Evolutionary conservation across 2,329 filamentous ascomycete genomes (phyloP).

Genomic region (Aspergillus caelatus): DNA sequence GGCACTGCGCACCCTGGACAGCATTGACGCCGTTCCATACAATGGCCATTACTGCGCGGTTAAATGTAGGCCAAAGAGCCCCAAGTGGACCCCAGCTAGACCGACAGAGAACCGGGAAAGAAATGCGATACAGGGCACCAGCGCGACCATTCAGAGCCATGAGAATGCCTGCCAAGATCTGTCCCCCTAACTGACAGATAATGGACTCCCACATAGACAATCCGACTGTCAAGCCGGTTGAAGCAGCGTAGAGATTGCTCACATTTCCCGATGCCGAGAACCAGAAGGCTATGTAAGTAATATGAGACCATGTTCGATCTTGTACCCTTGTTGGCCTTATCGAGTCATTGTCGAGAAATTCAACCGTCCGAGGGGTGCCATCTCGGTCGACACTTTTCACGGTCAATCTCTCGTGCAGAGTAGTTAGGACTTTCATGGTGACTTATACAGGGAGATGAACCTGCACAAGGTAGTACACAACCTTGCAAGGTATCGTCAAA

Average conservation of each 20-base stretch:
- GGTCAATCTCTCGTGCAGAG: conserved; percentile 18
- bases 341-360: conserved; percentile 44
- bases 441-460: not conserved
- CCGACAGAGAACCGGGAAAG: conserved; percentile 47
- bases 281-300: conserved; percentile 49
- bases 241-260: conserved; percentile 44
- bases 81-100: conserved; percentile 50
- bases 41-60: conserved; percentile 48
- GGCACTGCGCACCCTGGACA: conserved; percentile 41
- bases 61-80: conserved; percentile 46
- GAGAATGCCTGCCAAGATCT: conserved; percentile 34
- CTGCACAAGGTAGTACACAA: not conserved
- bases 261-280: conserved; percentile 44
- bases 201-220: conserved; percentile 56
- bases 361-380: conserved; percentile 16
- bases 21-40: conserved; percentile 51
- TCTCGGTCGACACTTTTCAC: conserved; percentile 24
- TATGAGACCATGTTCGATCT: conserved; percentile 46
- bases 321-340: conserved; percentile 43
- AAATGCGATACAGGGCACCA: conserved; percentile 49
- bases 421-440: conserved; percentile 2
- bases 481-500: not conserved
- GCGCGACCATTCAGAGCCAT: conserved; percentile 49
- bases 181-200: conserved; percentile 45
- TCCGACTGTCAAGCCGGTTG: conserved; percentile 46